A percentile compares a stretch with the other conserved stretches of the same genome.
phyloP scores from a whole-genome alignment of 371 early-diverging fungal genomes.

The Actinomortierella ambigua region DNA sequence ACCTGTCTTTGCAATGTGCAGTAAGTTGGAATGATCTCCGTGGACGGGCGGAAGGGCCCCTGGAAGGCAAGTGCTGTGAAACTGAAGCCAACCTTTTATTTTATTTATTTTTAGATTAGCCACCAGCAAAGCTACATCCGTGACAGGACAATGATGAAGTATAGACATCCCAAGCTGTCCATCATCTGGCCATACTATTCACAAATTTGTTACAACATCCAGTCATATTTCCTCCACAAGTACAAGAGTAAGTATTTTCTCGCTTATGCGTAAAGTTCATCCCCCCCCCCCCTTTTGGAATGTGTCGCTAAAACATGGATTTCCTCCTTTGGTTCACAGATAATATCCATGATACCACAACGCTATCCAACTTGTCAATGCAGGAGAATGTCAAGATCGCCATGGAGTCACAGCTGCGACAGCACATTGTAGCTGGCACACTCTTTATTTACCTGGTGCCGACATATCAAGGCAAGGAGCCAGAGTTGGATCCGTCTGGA shows the following conservation, averaged over 20 bases:
- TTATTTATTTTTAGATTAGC: conserved; percentile 48
- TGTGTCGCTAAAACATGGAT: conserved; percentile 1
- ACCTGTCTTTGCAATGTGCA: conserved; percentile 76
- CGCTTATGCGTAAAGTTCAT: too few relatives aligned
- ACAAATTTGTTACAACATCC: conserved; percentile 56
- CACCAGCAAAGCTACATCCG: conserved; percentile 68
- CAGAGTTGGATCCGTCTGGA: conserved; percentile 58
- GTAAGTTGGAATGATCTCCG: conserved; percentile 26
- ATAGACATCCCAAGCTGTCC: conserved; percentile 72
- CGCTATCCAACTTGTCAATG: conserved; percentile 61
- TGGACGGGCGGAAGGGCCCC: too few relatives aligned
- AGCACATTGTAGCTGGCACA: conserved; percentile 74
- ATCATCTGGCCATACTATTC: conserved; percentile 68
- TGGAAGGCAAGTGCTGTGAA: too few relatives aligned
- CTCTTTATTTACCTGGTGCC: conserved; percentile 81
- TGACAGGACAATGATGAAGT: conserved; percentile 74
- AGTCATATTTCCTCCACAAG: conserved; percentile 53
- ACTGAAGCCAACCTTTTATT: neutral
- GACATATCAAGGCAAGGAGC: conserved; percentile 53
- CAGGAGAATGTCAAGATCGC: conserved; percentile 75
- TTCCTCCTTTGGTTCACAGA: neutral
- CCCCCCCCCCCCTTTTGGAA: too few relatives aligned
- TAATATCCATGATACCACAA: conserved; percentile 31
- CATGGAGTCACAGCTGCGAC: conserved; percentile 71
- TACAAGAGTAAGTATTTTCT: conserved; percentile 53